Conservation (phyloP, 441 rosid species). For the Rhodomyrtus psidioides region DNA sequence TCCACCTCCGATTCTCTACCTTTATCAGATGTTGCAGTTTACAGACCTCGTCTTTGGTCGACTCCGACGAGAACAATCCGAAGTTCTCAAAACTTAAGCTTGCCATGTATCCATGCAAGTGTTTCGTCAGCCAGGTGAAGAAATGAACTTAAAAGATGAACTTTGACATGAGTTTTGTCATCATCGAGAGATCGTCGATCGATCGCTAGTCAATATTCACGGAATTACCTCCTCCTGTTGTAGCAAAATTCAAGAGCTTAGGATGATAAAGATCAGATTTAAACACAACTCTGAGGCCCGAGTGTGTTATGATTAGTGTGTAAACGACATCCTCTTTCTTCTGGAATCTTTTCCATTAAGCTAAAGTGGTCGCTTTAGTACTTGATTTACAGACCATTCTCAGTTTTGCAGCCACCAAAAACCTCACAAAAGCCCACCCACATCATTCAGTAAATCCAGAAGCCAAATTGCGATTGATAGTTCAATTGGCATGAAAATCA, state of each 20-base stretch:
- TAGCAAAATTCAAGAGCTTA: background rate
- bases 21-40: background rate
- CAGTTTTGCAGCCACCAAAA: background rate
- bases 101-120: background rate
- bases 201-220: background rate
- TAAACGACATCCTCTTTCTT: background rate
- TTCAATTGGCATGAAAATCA: background rate
- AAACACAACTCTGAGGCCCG: background rate
- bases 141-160: background rate
- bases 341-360: background rate
- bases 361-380: background rate
- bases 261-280: background rate
- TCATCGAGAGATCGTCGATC: no score
- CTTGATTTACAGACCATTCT: background rate
- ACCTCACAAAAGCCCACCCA: background rate
- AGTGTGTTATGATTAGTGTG: background rate
- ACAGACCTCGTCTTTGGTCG: background rate
- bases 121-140: background rate
- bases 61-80: background rate
- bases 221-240: background rate
- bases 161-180: background rate
- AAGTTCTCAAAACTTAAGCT: background rate
- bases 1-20: background rate
- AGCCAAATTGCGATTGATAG: background rate
- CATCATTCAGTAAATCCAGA: background rate